phyloP scores from a whole-genome alignment of 73 alveolate genomes.

The Durusdinium trenchii region DNA sequence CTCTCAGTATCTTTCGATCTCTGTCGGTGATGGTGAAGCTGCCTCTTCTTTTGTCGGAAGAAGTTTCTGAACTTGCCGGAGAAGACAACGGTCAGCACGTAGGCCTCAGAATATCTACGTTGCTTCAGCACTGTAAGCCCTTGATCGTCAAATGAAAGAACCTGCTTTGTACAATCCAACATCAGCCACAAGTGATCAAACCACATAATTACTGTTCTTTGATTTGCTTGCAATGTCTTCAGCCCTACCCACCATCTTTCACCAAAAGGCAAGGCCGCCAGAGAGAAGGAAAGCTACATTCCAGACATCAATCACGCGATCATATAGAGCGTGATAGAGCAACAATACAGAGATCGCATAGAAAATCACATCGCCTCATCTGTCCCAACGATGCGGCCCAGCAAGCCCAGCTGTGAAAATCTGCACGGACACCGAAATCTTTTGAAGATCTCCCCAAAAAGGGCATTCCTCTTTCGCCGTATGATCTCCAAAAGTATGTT shows the following conservation, averaged over 20 bases:
- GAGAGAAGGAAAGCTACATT: not conserved
- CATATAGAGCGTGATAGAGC: slow-evolving; percentile 67
- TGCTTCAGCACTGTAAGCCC: not conserved
- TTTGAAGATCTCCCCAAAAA: no score
- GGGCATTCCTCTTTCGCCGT: no score
- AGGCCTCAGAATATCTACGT: not conserved
- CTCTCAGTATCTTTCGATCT: slow-evolving; percentile 38
- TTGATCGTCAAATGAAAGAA: not conserved
- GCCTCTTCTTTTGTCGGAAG: not conserved
- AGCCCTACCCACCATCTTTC: not conserved
- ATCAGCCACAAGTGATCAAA: no score
- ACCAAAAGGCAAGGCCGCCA: not conserved
- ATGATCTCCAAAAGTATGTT: no score
- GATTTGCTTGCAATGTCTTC: not conserved
- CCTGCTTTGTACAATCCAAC: not conserved
- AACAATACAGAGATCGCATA: slow-evolving; percentile 43
- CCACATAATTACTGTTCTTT: not conserved
- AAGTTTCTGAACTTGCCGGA: slow-evolving; percentile 36
- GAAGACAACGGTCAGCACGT: slow-evolving; percentile 44
- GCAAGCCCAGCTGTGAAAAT: not conserved
- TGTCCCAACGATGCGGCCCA: not conserved
- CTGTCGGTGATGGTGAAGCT: not conserved
- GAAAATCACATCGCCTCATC: slow-evolving; percentile 56
- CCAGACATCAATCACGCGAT: not conserved
- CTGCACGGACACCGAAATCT: not conserved